These are phyloP conservation scores for Acacia confusa DNA, from an alignment of 306 rosid species.

Conservation along the genomic window DNA sequence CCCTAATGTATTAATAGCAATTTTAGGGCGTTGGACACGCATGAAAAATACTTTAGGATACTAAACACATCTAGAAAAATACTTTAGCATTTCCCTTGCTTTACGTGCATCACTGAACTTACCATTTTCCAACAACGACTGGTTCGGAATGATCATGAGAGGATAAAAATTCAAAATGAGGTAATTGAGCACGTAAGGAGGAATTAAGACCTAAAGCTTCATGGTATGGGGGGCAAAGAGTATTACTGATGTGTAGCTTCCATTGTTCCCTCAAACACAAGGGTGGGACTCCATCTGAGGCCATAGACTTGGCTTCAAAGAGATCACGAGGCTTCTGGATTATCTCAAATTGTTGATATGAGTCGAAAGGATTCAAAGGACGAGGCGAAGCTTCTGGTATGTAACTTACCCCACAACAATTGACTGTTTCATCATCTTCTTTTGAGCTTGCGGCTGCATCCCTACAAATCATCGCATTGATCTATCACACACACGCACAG, in stretches of 20 bases:
- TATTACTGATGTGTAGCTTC: slow-evolving; percentile 8
- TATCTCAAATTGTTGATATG: not conserved
- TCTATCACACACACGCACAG: not conserved
- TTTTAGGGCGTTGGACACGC: too few species aligned
- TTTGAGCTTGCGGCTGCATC: not conserved
- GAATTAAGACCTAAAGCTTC: slow-evolving; percentile 49
- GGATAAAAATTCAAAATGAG: slow-evolving; percentile 25
- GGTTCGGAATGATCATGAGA: slow-evolving; percentile 26
- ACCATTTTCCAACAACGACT: slow-evolving; percentile 55
- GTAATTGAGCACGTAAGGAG: slow-evolving; percentile 41
- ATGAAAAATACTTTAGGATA: too few species aligned
- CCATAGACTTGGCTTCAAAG: slow-evolving; percentile 34
- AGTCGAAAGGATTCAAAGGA: not conserved
- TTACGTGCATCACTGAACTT: not conserved
- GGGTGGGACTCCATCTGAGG: slow-evolving; percentile 42
- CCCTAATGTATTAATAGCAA: too few species aligned
- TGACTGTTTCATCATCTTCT: not conserved
- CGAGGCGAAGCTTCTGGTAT: not conserved
- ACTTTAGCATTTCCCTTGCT: too few species aligned
- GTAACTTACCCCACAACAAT: not conserved
- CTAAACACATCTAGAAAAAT: too few species aligned
- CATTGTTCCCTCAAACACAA: slow-evolving; percentile 23
- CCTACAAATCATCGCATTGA: not conserved
- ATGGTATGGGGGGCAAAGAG: slow-evolving; percentile 13
- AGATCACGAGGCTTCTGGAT: slow-evolving; percentile 6